Evolutionary conservation across 164 flowering plant species (phyloP), one percentile per base, ranked within the genome.

Genomic region (Tinospora cordifolia): DNA sequence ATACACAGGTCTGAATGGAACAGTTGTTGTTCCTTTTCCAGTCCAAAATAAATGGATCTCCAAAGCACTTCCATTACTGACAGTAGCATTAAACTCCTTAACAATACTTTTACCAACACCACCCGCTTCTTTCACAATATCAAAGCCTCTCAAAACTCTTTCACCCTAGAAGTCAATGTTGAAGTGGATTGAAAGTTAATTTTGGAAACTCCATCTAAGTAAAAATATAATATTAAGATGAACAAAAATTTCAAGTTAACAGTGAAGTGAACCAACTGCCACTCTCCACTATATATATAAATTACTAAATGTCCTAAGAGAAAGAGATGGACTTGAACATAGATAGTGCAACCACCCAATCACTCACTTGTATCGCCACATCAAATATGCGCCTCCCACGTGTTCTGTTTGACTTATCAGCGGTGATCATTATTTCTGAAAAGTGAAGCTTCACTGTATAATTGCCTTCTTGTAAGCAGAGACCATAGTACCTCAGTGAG

Each of bases 41-140:
- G 86, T 62, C 94, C 97, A 91, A 73, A 88, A 89, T 66, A 91
- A 79, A 72, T 84, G 87, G 66, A 91, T 88, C 80, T 87, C 92
- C 67, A 91, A 41, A 49, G 93, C 85, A 65, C 83, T 83, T 24
- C 81, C 84, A 72, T 68, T 81, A 0, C n/a, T n/a, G n/a, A 89
- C 89, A 38, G 0, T 0, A 21, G 79, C 83, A 73, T 77, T 49
- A 46, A 80, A 78, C 0, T 74, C 75, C 68, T 9, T 59, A 10
- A 69, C 51, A n/a, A 78, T 74, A 8, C 75, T 78, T 63, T 66
- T 82, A 22, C 74, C 75, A 58, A 72, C 74, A 19, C 86, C 90
- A 1, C 67, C 47, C 25, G 88, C 86, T 73, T 68, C 81, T 49
- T 70, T 63, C 70, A 59, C 75, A 25, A 87, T 85, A 76, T 87